Conservation (phyloP, 1,139 yeast species). For the Pichia sp. region DNA sequence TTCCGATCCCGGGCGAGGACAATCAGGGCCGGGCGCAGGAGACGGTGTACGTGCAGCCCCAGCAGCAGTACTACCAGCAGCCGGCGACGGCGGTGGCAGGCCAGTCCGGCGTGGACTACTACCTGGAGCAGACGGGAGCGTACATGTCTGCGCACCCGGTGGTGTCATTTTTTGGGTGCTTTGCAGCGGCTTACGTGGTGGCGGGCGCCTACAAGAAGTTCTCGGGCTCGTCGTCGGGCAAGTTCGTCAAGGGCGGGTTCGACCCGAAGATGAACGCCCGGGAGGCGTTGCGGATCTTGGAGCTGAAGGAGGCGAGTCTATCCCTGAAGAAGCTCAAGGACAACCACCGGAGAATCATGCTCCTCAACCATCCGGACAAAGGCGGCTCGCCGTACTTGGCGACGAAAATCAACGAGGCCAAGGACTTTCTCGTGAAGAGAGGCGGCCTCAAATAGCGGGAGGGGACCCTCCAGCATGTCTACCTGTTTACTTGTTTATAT, state of each 20-base stretch:
- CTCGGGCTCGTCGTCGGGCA: conserved; percentile 67
- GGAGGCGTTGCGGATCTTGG: conserved; percentile 87
- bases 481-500: conserved; percentile 7
- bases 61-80: conserved; percentile 26
- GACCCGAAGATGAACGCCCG: conserved; percentile 83
- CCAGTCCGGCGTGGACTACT: conserved; percentile 46
- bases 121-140: conserved; percentile 59
- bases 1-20: conserved; percentile 56
- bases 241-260: conserved; percentile 81
- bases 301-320: conserved; percentile 73
- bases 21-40: conserved; percentile 25
- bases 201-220: conserved; percentile 68
- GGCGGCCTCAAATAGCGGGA: conserved; percentile 36
- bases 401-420: conserved; percentile 95
- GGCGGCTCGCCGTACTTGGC: conserved; percentile 96
- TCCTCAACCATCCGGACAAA: conserved; percentile 94
- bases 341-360: conserved; percentile 87
- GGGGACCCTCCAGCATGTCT: too few relatives aligned
- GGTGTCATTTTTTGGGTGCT: conserved; percentile 64
- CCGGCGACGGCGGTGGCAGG: conserved; percentile 39
- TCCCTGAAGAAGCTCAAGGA: conserved; percentile 80
- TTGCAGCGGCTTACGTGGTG: conserved; percentile 58
- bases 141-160: conserved; percentile 77
- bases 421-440: conserved; percentile 84
- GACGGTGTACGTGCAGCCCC: conserved; percentile 19